Conservation (phyloP, 257 asterid species). For the Leptodermis oblonga region DNA sequence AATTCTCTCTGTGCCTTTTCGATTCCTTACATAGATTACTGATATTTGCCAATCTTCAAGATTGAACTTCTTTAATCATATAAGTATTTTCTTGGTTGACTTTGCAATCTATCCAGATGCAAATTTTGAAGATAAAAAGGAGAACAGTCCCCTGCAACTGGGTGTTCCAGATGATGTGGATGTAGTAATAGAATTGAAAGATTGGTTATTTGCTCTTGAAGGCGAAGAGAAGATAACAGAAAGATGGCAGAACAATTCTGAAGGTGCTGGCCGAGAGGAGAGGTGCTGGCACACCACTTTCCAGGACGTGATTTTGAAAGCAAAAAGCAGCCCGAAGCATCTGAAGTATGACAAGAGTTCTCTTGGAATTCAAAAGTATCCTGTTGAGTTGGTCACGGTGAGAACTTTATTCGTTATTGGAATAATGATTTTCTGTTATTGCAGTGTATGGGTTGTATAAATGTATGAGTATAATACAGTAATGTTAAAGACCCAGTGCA, state of each 20-base stretch:
- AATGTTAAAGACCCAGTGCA: not conserved
- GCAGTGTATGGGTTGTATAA: not conserved
- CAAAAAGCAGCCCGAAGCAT: slow-evolving; percentile 57
- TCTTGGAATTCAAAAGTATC: slow-evolving; percentile 47
- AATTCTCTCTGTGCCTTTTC: slow-evolving; percentile 6
- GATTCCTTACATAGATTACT: slow-evolving; percentile 5
- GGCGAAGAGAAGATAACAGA: slow-evolving; percentile 63
- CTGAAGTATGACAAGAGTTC: slow-evolving; percentile 26
- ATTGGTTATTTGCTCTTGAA: slow-evolving; percentile 98
- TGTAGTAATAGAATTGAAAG: slow-evolving; percentile 68
- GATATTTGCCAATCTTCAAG: not conserved
- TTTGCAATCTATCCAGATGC: slow-evolving; percentile 44
- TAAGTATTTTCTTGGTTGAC: slow-evolving; percentile 11
- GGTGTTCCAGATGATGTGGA: slow-evolving; percentile 92
- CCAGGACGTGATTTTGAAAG: slow-evolving; percentile 56
- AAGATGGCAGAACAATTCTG: slow-evolving; percentile 40
- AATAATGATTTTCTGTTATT: not conserved
- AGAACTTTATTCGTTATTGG: slow-evolving; percentile 30
- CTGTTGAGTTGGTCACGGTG: slow-evolving; percentile 81
- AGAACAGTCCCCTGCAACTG: slow-evolving; percentile 46
- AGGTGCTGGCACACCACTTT: slow-evolving; percentile 90
- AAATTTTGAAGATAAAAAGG: slow-evolving; percentile 38
- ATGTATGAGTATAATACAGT: not conserved
- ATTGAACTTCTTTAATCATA: not conserved
- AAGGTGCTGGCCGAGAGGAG: slow-evolving; percentile 63